These are phyloP conservation scores for Paxillus ammoniavirescens DNA, from an alignment of 768 basidiomycete genomes.

Conservation along the genomic window DNA sequence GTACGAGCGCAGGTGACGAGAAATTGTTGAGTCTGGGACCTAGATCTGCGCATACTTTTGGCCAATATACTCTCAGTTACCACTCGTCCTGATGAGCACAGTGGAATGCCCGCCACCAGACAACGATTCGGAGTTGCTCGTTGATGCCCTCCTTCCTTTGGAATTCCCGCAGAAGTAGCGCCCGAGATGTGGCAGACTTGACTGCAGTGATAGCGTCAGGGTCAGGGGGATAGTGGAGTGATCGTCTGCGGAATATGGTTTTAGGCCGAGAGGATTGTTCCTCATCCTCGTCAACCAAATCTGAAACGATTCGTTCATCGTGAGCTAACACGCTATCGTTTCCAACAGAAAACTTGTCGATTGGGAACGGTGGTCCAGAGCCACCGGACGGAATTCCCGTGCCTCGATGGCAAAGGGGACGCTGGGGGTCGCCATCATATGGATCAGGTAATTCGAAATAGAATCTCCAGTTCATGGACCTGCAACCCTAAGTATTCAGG, in stretches of 20 bases:
- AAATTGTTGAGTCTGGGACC: too few relatives aligned
- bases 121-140: too few relatives aligned
- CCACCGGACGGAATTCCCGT: background rate
- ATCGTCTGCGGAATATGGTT: conserved; percentile 4
- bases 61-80: too few relatives aligned
- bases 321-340: background rate
- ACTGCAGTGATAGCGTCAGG: conserved; percentile 46
- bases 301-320: background rate
- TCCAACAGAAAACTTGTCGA: background rate
- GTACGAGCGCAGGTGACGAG: too few relatives aligned
- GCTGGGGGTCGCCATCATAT: background rate
- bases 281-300: conserved; percentile 10
- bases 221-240: conserved; percentile 3
- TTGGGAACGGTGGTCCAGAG: background rate
- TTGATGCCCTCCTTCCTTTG: too few relatives aligned
- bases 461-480: too few relatives aligned
- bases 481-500: background rate
- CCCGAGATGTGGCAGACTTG: too few relatives aligned
- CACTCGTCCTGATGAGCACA: too few relatives aligned
- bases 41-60: too few relatives aligned
- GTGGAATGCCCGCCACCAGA: too few relatives aligned
- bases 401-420: background rate
- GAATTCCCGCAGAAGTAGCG: too few relatives aligned
- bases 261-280: conserved; percentile 4
- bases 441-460: too few relatives aligned